These are phyloP conservation scores for Priceomyces carsonii DNA, from an alignment of 805 yeast genomes.

Conservation along the genomic window DNA sequence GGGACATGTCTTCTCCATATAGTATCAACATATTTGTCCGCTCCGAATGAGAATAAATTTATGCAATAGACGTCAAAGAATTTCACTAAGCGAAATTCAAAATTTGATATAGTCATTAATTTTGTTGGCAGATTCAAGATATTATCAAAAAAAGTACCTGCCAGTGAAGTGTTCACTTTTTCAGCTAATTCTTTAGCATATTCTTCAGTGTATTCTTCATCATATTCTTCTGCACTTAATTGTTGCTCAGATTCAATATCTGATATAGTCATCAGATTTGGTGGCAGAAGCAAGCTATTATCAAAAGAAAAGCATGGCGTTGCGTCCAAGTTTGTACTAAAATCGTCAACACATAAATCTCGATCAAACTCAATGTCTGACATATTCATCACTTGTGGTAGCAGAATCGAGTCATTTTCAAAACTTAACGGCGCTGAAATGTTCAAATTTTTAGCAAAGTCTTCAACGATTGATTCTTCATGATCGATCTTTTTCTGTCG, in stretches of 20 bases:
- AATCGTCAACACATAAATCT: too few species aligned
- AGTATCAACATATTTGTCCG: slow-evolving; percentile 17
- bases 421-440: background rate
- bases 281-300: background rate
- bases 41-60: slow-evolving; percentile 24
- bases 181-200: background rate
- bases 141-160: background rate
- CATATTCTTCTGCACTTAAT: too few species aligned
- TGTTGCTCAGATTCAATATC: slow-evolving; percentile 23
- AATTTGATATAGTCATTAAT: slow-evolving; percentile 14
- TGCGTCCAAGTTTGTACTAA: background rate
- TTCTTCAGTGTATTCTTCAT: background rate
- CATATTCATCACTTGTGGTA: slow-evolving; percentile 10
- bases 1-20: slow-evolving; percentile 30
- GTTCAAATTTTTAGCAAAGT: background rate
- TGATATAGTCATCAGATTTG: slow-evolving; percentile 12
- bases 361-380: slow-evolving; percentile 22
- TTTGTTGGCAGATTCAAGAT: slow-evolving; percentile 4
- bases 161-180: background rate
- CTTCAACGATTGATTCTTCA: too few species aligned
- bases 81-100: slow-evolving; percentile 24
- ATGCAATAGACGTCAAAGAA: slow-evolving; percentile 31
- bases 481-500: background rate
- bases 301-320: background rate
- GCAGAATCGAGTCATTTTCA: background rate